Conservation (phyloP, 495 filamentous ascomycete species). For the Tuber microsphaerosporum region DNA sequence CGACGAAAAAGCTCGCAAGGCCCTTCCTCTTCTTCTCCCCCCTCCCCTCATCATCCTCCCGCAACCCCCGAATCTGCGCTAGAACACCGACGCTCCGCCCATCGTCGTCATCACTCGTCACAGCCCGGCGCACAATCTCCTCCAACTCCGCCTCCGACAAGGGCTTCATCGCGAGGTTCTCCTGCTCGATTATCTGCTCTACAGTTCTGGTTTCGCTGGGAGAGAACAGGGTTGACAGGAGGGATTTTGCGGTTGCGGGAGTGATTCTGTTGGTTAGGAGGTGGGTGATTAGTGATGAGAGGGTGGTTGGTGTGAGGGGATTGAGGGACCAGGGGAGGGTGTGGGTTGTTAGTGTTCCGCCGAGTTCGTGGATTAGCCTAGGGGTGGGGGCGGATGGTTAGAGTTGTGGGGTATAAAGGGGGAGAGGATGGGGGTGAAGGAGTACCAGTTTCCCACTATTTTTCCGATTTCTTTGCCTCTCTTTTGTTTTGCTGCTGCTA, state of each 20-base stretch:
- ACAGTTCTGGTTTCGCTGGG: conserved; percentile 50
- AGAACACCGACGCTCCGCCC: conserved; percentile 56
- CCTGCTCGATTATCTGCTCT: conserved; percentile 56
- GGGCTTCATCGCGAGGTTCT: conserved; percentile 59
- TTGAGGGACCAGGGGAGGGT: conserved; percentile 51
- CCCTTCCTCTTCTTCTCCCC: conserved; percentile 60
- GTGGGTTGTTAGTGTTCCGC: conserved; percentile 58
- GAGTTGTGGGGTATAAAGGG: conserved; percentile 45
- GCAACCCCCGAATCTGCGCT: conserved; percentile 58
- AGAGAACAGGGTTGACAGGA: conserved; percentile 25
- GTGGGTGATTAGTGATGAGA: conserved; percentile 41
- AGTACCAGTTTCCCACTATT: conserved; percentile 40
- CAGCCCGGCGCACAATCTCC: conserved; percentile 48
- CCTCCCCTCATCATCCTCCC: conserved; percentile 59
- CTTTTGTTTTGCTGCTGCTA: conserved; percentile 16
- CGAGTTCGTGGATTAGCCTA: conserved; percentile 72
- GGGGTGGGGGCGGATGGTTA: conserved; percentile 48
- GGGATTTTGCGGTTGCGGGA: conserved; percentile 37
- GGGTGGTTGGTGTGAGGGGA: background rate
- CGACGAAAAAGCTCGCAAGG: conserved; percentile 82
- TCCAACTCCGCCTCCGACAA: conserved; percentile 56
- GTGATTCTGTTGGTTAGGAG: conserved; percentile 41
- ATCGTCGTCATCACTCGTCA: conserved; percentile 42
- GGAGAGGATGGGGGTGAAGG: background rate
- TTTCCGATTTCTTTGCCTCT: conserved; percentile 32